phyloP scores from a whole-genome alignment of 2,329 filamentous ascomycete species.

The Ophiocordyceps sinensis region DNA sequence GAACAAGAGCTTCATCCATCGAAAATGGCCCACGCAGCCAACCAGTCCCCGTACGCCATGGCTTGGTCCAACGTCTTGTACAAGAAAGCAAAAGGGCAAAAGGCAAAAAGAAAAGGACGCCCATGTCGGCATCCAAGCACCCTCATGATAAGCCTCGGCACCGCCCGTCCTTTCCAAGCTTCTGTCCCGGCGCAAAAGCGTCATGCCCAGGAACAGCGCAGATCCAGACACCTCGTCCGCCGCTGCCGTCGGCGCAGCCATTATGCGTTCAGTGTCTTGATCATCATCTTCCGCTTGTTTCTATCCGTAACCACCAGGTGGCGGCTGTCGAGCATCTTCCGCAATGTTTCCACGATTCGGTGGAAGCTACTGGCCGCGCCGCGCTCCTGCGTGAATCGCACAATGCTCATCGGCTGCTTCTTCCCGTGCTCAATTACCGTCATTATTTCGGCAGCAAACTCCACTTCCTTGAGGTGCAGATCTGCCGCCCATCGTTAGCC shows the following conservation, averaged over 20 bases:
- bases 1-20: neutral
- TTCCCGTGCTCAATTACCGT: conserved; percentile 76
- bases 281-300: conserved; percentile 57
- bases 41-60: neutral
- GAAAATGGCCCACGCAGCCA: neutral
- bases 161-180: neutral
- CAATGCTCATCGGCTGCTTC: conserved; percentile 61
- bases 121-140: neutral
- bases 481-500: conserved; percentile 31
- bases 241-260: neutral
- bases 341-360: conserved; percentile 64
- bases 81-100: no score
- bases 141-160: neutral
- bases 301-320: conserved; percentile 55
- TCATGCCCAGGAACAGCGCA: neutral
- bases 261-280: conserved; percentile 37
- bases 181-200: neutral
- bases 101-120: no score
- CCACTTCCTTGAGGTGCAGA: conserved; percentile 72
- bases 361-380: conserved; percentile 88
- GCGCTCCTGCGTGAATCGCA: conserved; percentile 75
- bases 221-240: neutral
- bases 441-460: conserved; percentile 77
- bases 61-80: neutral
- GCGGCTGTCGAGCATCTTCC: conserved; percentile 50